Base-by-base conservation (phyloP, 352 stramenopile species). In the Hyaloperonospora brassicae region DNA sequence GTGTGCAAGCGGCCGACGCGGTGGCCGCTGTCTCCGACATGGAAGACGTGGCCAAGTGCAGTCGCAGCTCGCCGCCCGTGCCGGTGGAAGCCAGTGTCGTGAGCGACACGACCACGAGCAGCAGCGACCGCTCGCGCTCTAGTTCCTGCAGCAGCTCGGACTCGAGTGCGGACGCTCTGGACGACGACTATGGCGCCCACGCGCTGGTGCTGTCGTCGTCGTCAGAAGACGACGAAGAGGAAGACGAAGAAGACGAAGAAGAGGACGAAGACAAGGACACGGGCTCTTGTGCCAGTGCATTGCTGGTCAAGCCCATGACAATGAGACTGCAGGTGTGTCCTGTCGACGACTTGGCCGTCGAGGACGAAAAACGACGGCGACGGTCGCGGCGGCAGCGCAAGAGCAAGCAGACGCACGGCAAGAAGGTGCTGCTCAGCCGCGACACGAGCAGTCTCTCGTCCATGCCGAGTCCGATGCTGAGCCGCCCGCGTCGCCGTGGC, bases 351-450 rank as follows among this genome's bases (percentile, higher is more conserved):
- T 38, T 89, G 34, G 81, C 68, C 5, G 62, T 91, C 5, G 81
- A 91, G 51, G 81, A 91, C 14, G 81, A 87, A 60, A 89, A 88
- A 55, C 76, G 76, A 7, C 68, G 78, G n/a, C 68, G 81, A 51
- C 75, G 81, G 1, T 78, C 64, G 14, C 61, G 59, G 11, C 60
- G 46, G 38, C 74, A 67, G 49, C 38, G 57, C 6, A 66, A 64
- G 38, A 64, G 70, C 8, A 76, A 79, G 51, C 27, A 34, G 27
- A 34, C 27, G 27, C 27, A 34, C 27, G 68, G 62, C 13, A 52
- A 66, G 11, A 79, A 85, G 48, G 73, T 81, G 41, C 62, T 59
- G 7, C 40, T 52, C 23, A 76, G 68, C 44, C 62, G 67, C 12
- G 79, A 90, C 44, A 64, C 77, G 9, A 77, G 88, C 55, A 82